phyloP scores from a whole-genome alignment of 202 grass and related monocot species.

The Cymbopogon flexuosus region DNA sequence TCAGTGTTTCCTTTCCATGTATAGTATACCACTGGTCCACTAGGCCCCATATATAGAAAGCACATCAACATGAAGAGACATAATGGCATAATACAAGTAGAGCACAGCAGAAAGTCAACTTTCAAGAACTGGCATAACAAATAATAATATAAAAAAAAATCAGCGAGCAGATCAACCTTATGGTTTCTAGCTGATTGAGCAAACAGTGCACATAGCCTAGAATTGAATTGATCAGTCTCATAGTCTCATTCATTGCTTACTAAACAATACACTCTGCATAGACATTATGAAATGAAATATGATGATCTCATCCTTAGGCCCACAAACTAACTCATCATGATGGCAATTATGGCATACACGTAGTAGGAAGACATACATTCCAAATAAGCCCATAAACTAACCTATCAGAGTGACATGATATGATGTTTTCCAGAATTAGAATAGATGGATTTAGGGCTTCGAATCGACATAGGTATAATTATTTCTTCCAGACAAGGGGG shows the following conservation, averaged over 20 bases:
- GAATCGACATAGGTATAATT: constrained; percentile 12
- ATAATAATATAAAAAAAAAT: constrained; percentile 17
- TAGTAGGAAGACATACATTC: neutral
- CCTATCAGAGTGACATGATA: constrained; percentile 12
- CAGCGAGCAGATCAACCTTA: neutral
- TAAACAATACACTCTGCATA: constrained; percentile 25
- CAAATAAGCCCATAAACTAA: constrained; percentile 11
- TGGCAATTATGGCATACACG: constrained; percentile 2
- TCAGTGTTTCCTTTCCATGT: neutral
- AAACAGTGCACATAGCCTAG: constrained; percentile 4
- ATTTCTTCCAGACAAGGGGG: constrained; percentile 1
- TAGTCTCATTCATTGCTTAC: constrained; percentile 3
- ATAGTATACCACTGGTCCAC: neutral
- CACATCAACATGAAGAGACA: neutral
- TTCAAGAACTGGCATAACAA: constrained; percentile 10
- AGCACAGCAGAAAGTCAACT: constrained; percentile 25
- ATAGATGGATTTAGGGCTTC: neutral
- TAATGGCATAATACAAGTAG: neutral
- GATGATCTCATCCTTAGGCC: neutral
- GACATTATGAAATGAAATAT: constrained; percentile 14
- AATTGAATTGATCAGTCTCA: neutral
- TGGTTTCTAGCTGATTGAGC: neutral
- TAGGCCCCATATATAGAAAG: neutral
- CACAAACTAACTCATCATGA: constrained; percentile 20
- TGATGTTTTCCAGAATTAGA: constrained; percentile 30